Conservation (phyloP, 345 rosid genomes). For the Rhodomyrtus tomentosa region DNA sequence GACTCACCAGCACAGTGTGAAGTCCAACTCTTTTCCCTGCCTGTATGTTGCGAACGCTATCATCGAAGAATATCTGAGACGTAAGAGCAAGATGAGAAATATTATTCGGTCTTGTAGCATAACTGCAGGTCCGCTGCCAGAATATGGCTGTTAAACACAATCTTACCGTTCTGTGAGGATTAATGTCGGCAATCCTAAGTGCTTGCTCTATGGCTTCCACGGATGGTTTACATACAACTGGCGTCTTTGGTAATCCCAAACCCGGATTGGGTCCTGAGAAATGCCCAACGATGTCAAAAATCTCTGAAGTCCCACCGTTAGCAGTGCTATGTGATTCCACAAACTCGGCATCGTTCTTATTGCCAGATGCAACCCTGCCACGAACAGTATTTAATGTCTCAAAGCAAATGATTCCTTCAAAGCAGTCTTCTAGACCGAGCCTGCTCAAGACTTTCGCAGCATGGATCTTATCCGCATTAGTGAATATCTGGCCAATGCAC, state of each 20-base stretch:
- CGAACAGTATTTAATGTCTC: constrained; percentile 38
- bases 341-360: constrained; percentile 11
- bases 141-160: neutral
- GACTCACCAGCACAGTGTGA: constrained; percentile 64
- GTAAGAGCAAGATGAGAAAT: neutral
- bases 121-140: neutral
- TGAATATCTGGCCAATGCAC: constrained; percentile 25
- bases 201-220: constrained; percentile 53
- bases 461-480: constrained; percentile 48
- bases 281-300: constrained; percentile 19
- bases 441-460: constrained; percentile 32
- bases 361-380: constrained; percentile 13
- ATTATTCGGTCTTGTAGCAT: neutral
- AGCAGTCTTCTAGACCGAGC: constrained; percentile 57
- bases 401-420: constrained; percentile 47
- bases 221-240: constrained; percentile 73
- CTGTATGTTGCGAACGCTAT: constrained; percentile 64
- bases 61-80: constrained; percentile 78
- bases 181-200: constrained; percentile 43
- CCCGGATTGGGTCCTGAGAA: constrained; percentile 10
- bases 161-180: constrained; percentile 71
- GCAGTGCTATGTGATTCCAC: neutral
- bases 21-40: constrained; percentile 60
- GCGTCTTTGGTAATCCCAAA: constrained; percentile 32
- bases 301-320: neutral